phyloP scores from a whole-genome alignment of 2,329 filamentous ascomycete genomes.

The Microdochium nivale region DNA sequence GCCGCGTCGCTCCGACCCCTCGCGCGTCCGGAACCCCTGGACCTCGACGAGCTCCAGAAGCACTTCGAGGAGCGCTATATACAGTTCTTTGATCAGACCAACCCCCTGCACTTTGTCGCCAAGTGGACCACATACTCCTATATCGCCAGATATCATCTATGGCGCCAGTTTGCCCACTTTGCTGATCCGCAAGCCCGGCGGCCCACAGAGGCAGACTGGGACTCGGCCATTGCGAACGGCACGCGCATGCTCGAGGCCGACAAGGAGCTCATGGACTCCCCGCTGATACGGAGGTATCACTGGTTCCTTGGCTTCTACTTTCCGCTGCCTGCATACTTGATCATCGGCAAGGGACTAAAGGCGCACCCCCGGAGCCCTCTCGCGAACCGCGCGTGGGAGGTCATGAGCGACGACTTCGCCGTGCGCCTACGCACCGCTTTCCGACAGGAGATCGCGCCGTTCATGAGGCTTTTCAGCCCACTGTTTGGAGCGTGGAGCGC shows the following conservation, averaged over 20 bases:
- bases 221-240: conserved; percentile 20
- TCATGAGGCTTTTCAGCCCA: neutral
- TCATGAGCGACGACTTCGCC: conserved; percentile 20
- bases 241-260: conserved; percentile 27
- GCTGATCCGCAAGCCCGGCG: conserved; percentile 3
- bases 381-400: conserved; percentile 21
- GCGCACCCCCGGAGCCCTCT: conserved; percentile 9
- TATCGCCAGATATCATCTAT: neutral
- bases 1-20: conserved; percentile 20
- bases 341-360: conserved; percentile 25
- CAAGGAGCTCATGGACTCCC: conserved; percentile 19
- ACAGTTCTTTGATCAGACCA: conserved; percentile 1
- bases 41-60: conserved; percentile 4
- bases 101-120: neutral
- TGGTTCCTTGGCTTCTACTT: conserved; percentile 29
- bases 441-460: neutral
- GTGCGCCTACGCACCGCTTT: conserved; percentile 2
- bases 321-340: conserved; percentile 30
- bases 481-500: neutral
- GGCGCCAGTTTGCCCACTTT: neutral
- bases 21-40: conserved; percentile 5
- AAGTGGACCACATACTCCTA: neutral
- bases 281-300: conserved; percentile 20
- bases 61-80: conserved; percentile 10
- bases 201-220: conserved; percentile 3